phyloP scores from a whole-genome alignment of 441 rosid genomes.

The Populus hybrid region DNA sequence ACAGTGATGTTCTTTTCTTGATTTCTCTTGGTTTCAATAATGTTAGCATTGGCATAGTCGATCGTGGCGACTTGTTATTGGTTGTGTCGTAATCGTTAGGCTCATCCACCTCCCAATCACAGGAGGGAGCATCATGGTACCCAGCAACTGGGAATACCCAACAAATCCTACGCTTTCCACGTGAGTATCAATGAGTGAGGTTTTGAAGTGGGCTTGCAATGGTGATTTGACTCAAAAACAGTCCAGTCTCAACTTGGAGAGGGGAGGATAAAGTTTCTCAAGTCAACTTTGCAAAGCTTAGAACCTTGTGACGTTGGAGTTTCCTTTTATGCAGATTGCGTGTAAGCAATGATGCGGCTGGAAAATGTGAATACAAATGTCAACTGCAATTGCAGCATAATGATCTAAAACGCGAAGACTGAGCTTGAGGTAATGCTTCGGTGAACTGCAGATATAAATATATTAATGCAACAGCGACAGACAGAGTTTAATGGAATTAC shows the following conservation, averaged over 20 bases:
- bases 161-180: neutral
- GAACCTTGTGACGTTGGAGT: neutral
- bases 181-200: neutral
- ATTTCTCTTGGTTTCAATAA: neutral
- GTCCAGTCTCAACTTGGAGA: neutral
- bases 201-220: neutral
- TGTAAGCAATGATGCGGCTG: neutral
- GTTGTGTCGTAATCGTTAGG: neutral
- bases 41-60: neutral
- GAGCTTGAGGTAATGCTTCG: no score
- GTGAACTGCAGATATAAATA: neutral
- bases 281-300: neutral
- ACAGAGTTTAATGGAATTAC: neutral
- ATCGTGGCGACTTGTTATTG: neutral
- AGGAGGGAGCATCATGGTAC: constrained; percentile 3
- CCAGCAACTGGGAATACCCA: neutral
- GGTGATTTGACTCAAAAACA: neutral
- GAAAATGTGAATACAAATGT: neutral
- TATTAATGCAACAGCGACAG: neutral
- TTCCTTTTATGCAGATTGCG: neutral
- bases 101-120: neutral
- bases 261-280: neutral
- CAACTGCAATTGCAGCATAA: neutral
- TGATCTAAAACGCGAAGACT: neutral
- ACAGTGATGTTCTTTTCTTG: neutral